Evolutionary conservation across 352 stramenopile genomes (phyloP), one percentile per base, ranked within the genome.

Genomic region (Phytopythium ostracodes): DNA sequence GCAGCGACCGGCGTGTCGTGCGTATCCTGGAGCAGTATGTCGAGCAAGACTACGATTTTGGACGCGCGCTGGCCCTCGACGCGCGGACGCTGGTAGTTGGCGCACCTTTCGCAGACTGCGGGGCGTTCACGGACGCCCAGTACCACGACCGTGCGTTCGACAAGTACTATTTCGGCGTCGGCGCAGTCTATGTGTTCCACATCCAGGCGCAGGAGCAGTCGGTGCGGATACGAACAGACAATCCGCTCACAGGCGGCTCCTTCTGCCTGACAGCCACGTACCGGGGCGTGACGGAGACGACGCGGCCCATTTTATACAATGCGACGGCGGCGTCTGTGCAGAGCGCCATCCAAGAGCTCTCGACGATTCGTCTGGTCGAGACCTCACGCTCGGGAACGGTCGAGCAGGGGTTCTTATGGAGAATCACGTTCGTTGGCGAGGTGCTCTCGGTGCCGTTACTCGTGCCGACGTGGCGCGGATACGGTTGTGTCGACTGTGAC

Each of bases 31-130:
- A 94, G 65, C 73, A 81, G 29, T 75, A 78, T 22, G 74, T 97
- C 3, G 76, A 92, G 56, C 93, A 98, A 66, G 56, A 65, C 6
- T 95, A 98, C 70, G 77, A 78, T 12, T 98, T 98, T 71, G 94
- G 96, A 4, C 63, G 78, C 17, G 72, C 91, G 17, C 65, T 98
- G 8, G 85, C 89, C n/a, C 70, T 97, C 35, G 81, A 88, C 60
- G 71, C 71, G 4, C 85, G 94, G 38, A 96, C 87, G 3, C 80
- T 98, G 33, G 86, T 94, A 6, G 84, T 98, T 1, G 91, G 92
- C 0, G 93, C 94, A 2, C 94, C 94, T 7, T 88, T 88, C 42
- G 87, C 83, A 4, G 82, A 90, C 56, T 77, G 91, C n/a, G 91
- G 94, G 1, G 62, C 70, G 27, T 88, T 88, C 29, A 61, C 62